Percentiles rank a stretch among this genome's conserved stretches.
Evolutionary conservation across 768 basidiomycete genomes (phyloP).

Genomic region (Favolaschia claudopus): DNA sequence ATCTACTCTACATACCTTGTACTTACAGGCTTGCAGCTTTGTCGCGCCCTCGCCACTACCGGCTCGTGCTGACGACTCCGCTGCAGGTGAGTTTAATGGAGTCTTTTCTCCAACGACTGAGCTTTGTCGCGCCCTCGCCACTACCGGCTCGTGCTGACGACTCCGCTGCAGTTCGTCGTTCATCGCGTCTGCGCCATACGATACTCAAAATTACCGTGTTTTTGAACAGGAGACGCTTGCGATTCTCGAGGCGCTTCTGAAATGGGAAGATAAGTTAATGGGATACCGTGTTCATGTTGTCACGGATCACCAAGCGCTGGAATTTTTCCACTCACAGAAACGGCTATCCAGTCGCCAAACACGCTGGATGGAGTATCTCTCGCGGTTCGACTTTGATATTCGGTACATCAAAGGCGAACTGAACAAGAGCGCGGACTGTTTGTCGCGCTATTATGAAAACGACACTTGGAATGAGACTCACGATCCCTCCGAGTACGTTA

Average conservation of each 20-base stretch:
- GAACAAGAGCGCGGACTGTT: slow-evolving; percentile 38
- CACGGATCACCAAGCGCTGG: slow-evolving; percentile 30
- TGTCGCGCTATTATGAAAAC: slow-evolving; percentile 40
- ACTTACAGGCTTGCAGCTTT: too few species aligned
- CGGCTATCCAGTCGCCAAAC: slow-evolving; percentile 32
- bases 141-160: too few species aligned
- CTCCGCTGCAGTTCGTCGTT: too few species aligned
- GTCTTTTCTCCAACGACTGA: too few species aligned
- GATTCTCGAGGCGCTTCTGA: slow-evolving; percentile 33
- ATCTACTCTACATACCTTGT: too few species aligned
- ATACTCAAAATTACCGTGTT: too few species aligned
- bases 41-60: too few species aligned
- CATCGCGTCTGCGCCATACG: too few species aligned
- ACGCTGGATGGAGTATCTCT: slow-evolving; percentile 40
- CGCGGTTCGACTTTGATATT: slow-evolving; percentile 36
- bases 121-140: too few species aligned
- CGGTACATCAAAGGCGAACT: slow-evolving; percentile 26
- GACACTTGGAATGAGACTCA: slow-evolving; percentile 27
- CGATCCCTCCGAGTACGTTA: slow-evolving; percentile 28
- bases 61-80: too few species aligned
- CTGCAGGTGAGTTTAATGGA: too few species aligned
- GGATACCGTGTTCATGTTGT: slow-evolving; percentile 32
- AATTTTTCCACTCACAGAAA: too few species aligned
- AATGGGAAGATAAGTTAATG: slow-evolving; percentile 42
- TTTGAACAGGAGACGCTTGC: slow-evolving; percentile 33